Conservation (phyloP, 768 basidiomycete genomes). For the Termitomyces sp. region DNA sequence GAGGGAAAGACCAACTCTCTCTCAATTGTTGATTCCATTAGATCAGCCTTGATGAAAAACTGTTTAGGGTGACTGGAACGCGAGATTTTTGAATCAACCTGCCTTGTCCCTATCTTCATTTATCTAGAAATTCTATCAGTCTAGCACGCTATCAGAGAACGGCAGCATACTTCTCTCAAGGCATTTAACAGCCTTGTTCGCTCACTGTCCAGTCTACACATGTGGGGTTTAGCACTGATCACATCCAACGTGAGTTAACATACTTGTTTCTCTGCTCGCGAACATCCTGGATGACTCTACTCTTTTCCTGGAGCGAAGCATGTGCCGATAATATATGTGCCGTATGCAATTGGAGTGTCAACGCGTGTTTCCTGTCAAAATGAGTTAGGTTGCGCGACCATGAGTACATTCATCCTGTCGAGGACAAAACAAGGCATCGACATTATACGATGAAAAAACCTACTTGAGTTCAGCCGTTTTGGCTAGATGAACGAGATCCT, state of each 20-base stretch:
- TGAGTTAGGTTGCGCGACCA: neutral
- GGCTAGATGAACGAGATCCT: conserved; percentile 78
- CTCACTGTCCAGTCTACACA: conserved; percentile 69
- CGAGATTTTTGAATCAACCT: conserved; percentile 6
- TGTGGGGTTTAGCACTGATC: neutral
- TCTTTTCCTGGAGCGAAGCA: conserved; percentile 71
- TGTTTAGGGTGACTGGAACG: neutral
- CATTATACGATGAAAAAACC: conserved; percentile 22
- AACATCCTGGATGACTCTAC: conserved; percentile 73
- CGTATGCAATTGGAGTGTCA: conserved; percentile 80
- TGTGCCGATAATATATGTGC: conserved; percentile 85
- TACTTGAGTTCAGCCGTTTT: conserved; percentile 88
- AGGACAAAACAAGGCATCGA: neutral
- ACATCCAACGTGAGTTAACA: conserved; percentile 15
- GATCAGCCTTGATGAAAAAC: conserved; percentile 45
- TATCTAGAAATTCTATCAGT: conserved; percentile 35
- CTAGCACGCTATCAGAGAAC: neutral
- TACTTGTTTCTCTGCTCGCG: conserved; percentile 84
- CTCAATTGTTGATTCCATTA: conserved; percentile 59
- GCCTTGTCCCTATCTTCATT: conserved; percentile 80
- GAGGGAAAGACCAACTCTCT: conserved; percentile 48
- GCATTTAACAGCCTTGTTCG: conserved; percentile 60
- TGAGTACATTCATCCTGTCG: neutral
- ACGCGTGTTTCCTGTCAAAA: conserved; percentile 66
- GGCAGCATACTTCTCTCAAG: conserved; percentile 53